A percentile compares a stretch with the other conserved stretches of the same genome.
Conservation (phyloP, 208 protist species). For the Leishmania turanica region DNA sequence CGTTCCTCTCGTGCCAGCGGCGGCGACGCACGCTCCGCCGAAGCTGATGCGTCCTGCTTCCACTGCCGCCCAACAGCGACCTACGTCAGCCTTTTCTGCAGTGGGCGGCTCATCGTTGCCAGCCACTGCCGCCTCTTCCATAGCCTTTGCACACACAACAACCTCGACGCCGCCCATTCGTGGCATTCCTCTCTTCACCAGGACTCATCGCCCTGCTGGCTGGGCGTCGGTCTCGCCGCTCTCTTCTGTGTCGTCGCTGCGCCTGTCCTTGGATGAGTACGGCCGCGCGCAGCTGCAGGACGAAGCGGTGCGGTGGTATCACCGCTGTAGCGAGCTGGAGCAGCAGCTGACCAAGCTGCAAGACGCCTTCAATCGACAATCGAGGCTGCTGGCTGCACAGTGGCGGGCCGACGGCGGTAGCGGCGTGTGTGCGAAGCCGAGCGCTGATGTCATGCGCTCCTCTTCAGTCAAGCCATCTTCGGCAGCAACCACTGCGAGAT, state of each 20-base stretch:
- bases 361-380: slow-evolving; percentile 15
- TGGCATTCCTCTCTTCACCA: slow-evolving; percentile 24
- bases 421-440: not conserved
- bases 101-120: not conserved
- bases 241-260: slow-evolving; percentile 12
- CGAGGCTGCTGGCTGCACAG: slow-evolving; percentile 27
- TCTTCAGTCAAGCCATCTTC: not conserved
- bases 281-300: slow-evolving; percentile 31
- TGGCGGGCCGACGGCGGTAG: slow-evolving; percentile 4
- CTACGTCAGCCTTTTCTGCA: not conserved
- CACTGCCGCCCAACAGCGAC: not conserved
- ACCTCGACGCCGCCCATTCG: slow-evolving; percentile 8
- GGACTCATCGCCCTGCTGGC: not conserved
- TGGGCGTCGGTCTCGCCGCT: not conserved
- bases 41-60: slow-evolving; percentile 8
- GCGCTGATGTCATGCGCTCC: not conserved
- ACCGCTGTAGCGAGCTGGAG: slow-evolving; percentile 31
- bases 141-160: not conserved
- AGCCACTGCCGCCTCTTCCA: not conserved
- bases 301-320: slow-evolving; percentile 37
- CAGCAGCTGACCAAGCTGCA: slow-evolving; percentile 16
- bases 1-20: not conserved
- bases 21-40: not conserved
- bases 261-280: slow-evolving; percentile 24
- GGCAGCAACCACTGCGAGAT: not conserved